Base-by-base conservation (phyloP, 306 rosid species). In the Heteromeles arbutifolia region DNA sequence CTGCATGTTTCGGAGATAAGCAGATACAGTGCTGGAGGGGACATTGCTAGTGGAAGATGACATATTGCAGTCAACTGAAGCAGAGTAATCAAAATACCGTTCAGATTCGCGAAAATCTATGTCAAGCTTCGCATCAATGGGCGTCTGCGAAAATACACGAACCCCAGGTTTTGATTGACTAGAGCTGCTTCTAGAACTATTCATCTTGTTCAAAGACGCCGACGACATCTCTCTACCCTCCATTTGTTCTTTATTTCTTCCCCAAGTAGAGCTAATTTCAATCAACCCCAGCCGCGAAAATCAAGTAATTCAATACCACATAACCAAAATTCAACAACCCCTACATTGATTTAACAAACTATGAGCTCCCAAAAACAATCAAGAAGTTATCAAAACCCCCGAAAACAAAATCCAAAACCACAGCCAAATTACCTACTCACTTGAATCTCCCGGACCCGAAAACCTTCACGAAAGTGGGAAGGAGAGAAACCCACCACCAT, bases 1-100 rank as follows among this genome's bases (percentile, higher is more conserved):
- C 79, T 81, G 85, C 80, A 85, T 67, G 57, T 63, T 78, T 50
- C 39, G 85, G 64, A 85, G 88, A 73, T 85, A 85, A 50, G 88
- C 71, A 22, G 85, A 80, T 21, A 82, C 74, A 25, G 82, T 63
- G 39, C 82, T 59, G 68, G 84, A 74, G 48, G 82, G 88, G 58
- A 79, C 82, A 72, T 72, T 76, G 77, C 74, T 78, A 14, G 79
- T 85, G 73, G 81, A 85, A 73, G 69, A 44, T 19, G 84, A 82
- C 21, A 65, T 34, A 29, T 78, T 85, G 71, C 75, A 53, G 39
- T 81, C 88, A 67, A 81, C 29, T 3, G 84, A 82, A 3, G 77
- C 64, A 28, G 84, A 72, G 81, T 82, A 75, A 75, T 72, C 65
- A 48, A 82, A 85, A 22, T 11, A 26, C 31, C 22, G 57, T 61